These are phyloP conservation scores for Apiotrichum veenhuisii DNA, from an alignment of 1,284 basidiomycete genomes.

Conservation along the genomic window DNA sequence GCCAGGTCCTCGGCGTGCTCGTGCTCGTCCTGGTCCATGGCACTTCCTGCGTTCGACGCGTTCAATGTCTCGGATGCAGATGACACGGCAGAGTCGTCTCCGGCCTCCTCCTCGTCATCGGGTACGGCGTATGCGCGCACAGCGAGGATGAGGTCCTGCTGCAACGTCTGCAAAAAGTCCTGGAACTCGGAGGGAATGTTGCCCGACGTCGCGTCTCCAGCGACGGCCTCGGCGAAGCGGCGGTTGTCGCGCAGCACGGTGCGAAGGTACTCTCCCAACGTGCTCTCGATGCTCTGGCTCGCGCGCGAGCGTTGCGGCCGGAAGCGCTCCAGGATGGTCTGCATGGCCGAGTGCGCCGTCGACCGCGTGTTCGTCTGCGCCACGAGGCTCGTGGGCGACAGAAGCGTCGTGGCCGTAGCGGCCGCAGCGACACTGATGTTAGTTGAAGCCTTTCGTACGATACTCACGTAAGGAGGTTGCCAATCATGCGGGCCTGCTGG, in stretches of 20 bases:
- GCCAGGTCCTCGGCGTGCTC: not conserved
- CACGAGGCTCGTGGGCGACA: conserved; percentile 24
- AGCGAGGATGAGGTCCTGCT: conserved; percentile 40
- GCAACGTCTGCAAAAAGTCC: conserved; percentile 41
- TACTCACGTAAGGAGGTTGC: conserved; percentile 46
- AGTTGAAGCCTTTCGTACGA: not conserved
- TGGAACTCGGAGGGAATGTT: conserved; percentile 37
- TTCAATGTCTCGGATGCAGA: not conserved
- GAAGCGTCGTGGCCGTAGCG: conserved; percentile 43
- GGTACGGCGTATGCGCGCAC: conserved; percentile 38
- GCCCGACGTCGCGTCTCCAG: conserved; percentile 15
- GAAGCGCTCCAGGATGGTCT: conserved; percentile 38
- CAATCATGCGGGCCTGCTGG: conserved; percentile 45
- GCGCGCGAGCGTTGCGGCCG: conserved; percentile 28
- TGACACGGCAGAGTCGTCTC: not conserved
- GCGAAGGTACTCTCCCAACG: conserved; percentile 42
- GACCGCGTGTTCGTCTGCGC: conserved; percentile 22
- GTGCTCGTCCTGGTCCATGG: not conserved
- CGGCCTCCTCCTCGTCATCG: conserved; percentile 8
- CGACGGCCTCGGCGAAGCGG: conserved; percentile 14
- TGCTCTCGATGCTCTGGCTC: conserved; percentile 34
- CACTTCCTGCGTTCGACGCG: not conserved
- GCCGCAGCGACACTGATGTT: conserved; percentile 40
- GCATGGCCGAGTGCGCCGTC: conserved; percentile 30
- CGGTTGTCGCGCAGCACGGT: conserved; percentile 34